Base-by-base conservation (phyloP, 2,329 filamentous ascomycete genomes). In the Trichophyton simii region DNA sequence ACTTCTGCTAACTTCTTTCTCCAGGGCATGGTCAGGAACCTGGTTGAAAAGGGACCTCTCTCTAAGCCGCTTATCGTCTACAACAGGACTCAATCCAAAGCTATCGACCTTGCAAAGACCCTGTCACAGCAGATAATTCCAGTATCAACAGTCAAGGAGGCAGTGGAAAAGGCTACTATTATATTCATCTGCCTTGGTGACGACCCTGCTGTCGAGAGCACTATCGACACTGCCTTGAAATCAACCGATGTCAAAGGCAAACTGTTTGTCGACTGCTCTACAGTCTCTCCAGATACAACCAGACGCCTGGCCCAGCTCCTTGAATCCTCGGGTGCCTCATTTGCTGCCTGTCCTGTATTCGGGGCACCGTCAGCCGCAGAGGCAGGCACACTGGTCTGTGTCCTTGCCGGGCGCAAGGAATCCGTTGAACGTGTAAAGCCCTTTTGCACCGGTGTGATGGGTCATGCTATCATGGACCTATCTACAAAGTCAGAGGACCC, bases 221-320 rank as follows among this genome's bases (percentile, higher is more conserved):
- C 84, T 20, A 80, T 89, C 63, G 73, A 79, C 48, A 71, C 79
- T 2, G 81, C 87, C 34, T 75, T 89, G 2, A 13, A 64, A 4
- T 68, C 81, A 57, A 70, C 75, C 18, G 76, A 83, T 62, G 75
- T 88, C 18, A 79, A 79, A 31, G 85, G 83, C 64, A 96, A 95
- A 76, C 77, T 94, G 15, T 86, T 96, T 66, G 82, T 95, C 36
- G 91, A 96, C 70, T 91, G 87, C 79, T 94, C 89, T 2, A 96
- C 91, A 28, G 83, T 96, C 41, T 88, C 94, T 72, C 91, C 91
- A 0, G 87, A 91, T 61, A 90, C 88, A 3, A 88, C 88, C 1
- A 82, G 88, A 63, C 79, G 78, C 28, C 73, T 89, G 2, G 85
- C 85, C 28, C 78, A 83, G 66, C 77, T 74, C 28, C 76, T 87